These are phyloP conservation scores for Phlebiopsis flavidoalba DNA, from an alignment of 768 basidiomycete genomes.

Conservation along the genomic window DNA sequence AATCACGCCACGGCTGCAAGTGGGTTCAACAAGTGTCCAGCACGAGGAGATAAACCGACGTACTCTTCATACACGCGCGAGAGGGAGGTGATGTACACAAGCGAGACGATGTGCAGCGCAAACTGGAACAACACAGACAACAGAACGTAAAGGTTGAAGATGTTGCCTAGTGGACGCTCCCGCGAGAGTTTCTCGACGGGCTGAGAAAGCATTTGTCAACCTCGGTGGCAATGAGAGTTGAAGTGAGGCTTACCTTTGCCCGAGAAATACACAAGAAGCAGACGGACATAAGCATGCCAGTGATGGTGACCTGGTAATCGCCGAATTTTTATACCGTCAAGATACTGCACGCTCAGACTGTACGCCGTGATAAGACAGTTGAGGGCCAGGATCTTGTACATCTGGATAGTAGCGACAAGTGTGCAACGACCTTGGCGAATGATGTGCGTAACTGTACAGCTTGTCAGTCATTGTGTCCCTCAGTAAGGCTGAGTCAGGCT, in stretches of 20 bases:
- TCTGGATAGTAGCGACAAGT: slow-evolving; percentile 96
- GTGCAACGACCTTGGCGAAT: slow-evolving; percentile 99
- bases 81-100: slow-evolving; percentile 91
- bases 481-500: slow-evolving; percentile 27
- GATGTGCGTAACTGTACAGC: slow-evolving; percentile 83
- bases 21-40: background rate
- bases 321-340: slow-evolving; percentile 99
- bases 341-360: slow-evolving; percentile 93
- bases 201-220: slow-evolving; percentile 33
- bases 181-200: slow-evolving; percentile 95
- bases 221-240: background rate
- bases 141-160: slow-evolving; percentile 95
- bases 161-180: slow-evolving; percentile 90
- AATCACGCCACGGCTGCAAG: slow-evolving; percentile 60
- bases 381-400: slow-evolving; percentile 98
- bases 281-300: slow-evolving; percentile 95
- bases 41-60: slow-evolving; percentile 25
- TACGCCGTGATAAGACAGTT: slow-evolving; percentile 99
- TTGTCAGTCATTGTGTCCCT: background rate
- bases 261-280: slow-evolving; percentile 98
- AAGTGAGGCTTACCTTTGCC: slow-evolving; percentile 61
- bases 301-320: slow-evolving; percentile 97
- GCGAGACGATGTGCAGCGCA: slow-evolving; percentile 82
- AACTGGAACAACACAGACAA: slow-evolving; percentile 91
- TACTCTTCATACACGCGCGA: slow-evolving; percentile 75